phyloP scores from a whole-genome alignment of 345 rosid species.

The Mallotus nudiflorus region DNA sequence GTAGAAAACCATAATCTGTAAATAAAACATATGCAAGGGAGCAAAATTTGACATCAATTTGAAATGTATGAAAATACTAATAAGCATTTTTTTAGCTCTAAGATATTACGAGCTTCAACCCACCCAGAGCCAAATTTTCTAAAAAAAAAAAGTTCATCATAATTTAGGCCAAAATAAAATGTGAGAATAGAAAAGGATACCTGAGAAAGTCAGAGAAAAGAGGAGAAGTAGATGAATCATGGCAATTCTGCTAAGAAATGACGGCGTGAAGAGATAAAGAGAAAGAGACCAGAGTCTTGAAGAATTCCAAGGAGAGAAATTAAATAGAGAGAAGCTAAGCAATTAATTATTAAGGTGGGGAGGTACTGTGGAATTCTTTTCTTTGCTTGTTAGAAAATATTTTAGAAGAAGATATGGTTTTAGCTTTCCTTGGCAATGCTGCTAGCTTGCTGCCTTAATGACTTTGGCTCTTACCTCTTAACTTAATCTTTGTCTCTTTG shows the following conservation, averaged over 20 bases:
- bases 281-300: neutral
- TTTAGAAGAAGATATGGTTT: slow-evolving; percentile 5
- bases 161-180: too few relatives aligned
- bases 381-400: slow-evolving; percentile 47
- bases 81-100: too few relatives aligned
- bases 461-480: slow-evolving; percentile 28
- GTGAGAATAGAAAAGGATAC: slow-evolving; percentile 27
- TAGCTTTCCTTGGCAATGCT: slow-evolving; percentile 41
- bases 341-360: too few relatives aligned
- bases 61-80: too few relatives aligned
- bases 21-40: neutral
- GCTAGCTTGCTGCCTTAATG: slow-evolving; percentile 5
- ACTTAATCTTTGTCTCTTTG: slow-evolving; percentile 2
- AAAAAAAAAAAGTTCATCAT: too few relatives aligned
- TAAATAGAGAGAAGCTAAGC: slow-evolving; percentile 15
- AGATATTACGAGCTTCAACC: too few relatives aligned
- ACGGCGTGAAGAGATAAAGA: slow-evolving; percentile 22
- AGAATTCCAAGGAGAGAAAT: slow-evolving; percentile 6
- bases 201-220: slow-evolving; percentile 41
- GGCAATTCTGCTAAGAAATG: slow-evolving; percentile 28
- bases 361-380: slow-evolving; percentile 39
- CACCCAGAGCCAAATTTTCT: too few relatives aligned
- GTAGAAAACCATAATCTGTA: slow-evolving; percentile 45
- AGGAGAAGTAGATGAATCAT: slow-evolving; percentile 41
- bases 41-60: neutral